phyloP scores from a whole-genome alignment of 2,329 filamentous ascomycete genomes.

The Stylonectria norvegica region DNA sequence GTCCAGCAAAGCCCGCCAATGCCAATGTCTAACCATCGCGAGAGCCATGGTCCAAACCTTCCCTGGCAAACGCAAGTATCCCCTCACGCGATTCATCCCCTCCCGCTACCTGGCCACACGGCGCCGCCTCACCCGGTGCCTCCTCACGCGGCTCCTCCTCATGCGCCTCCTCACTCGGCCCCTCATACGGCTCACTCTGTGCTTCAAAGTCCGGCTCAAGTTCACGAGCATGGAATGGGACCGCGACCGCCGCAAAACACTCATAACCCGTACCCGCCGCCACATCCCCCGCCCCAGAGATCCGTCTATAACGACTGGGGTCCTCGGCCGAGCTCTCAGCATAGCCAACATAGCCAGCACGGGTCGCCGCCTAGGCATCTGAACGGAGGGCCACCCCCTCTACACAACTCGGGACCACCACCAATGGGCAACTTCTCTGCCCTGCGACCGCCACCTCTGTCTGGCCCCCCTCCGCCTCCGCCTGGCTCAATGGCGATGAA shows the following conservation, averaged over 20 bases:
- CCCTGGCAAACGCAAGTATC: too few species aligned
- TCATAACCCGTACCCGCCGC: slow-evolving; percentile 29
- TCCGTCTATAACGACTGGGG: slow-evolving; percentile 46
- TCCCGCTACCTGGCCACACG: slow-evolving; percentile 20
- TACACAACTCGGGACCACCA: slow-evolving; percentile 29
- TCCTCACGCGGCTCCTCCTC: slow-evolving; percentile 22
- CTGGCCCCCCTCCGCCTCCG: slow-evolving; percentile 41
- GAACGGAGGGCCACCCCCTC: slow-evolving; percentile 44
- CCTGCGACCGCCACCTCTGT: slow-evolving; percentile 47
- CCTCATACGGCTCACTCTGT: slow-evolving; percentile 22
- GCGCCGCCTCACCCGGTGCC: slow-evolving; percentile 20
- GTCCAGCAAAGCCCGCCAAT: slow-evolving; percentile 30
- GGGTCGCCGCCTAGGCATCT: slow-evolving; percentile 46
- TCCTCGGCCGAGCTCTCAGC: slow-evolving; percentile 42
- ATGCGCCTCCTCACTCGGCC: slow-evolving; percentile 19
- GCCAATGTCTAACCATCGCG: slow-evolving; percentile 25
- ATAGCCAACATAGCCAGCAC: slow-evolving; percentile 49
- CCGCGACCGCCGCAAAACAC: slow-evolving; percentile 25
- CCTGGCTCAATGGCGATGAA: slow-evolving; percentile 35
- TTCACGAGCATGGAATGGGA: slow-evolving; percentile 26
- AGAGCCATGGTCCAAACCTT: too few species aligned
- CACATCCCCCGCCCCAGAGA: slow-evolving; percentile 31
- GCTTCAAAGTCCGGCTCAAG: slow-evolving; percentile 10
- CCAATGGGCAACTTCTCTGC: slow-evolving; percentile 38
- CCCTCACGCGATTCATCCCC: too few species aligned